Evolutionary conservation across 306 rosid species (phyloP), one percentile per base, ranked within the genome.

Genomic region (Castanopsis chinensis): DNA sequence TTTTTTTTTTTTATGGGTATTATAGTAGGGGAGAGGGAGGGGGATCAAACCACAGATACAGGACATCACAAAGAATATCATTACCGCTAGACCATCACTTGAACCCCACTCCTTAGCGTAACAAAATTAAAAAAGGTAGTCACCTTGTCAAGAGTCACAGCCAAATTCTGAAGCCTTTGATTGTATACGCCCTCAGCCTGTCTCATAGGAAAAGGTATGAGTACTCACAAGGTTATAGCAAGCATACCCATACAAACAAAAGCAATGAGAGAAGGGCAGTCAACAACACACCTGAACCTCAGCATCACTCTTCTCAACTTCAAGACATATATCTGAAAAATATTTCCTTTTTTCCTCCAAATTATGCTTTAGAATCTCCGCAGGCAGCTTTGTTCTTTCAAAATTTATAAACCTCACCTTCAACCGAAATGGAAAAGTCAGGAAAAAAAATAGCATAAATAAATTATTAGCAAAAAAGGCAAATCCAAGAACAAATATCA

Each of bases 171-270:
- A 82, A 96, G 98, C 90, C 99, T 93, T 83, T 96, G 99, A 84
- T 96, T 96, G 90, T 93, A 93, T 9, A 96, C 99, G 55, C 99
- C 99, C 84, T 96, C 99, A 30, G 99, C 98, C 99, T 95, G 88
- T 83, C 75, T 61, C 87, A 78, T 53, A 70, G 71, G 71, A 78
- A 77, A 69, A 77, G 58, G 73, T 70, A 33, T 70, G 65, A 69
- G 18, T 19, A 76, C n/a, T 68, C 52, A 53, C 30, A 30, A 69
- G 21, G 33, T 28, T 6, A 56, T 19, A 59, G 75, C 75, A 37
- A 37, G 51, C 32, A 72, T 7, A n/a, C 11, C 21, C 25, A 67
- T 6, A 67, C 71, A 67, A 5, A 61, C 54, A 65, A 76, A 68
- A 18, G 49, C 33, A 27, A 8, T 20, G 67, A 37, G 79, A 67